Evolutionary conservation across 2,329 filamentous ascomycete genomes (phyloP).

Genomic region (Alternaria brassicicola): DNA sequence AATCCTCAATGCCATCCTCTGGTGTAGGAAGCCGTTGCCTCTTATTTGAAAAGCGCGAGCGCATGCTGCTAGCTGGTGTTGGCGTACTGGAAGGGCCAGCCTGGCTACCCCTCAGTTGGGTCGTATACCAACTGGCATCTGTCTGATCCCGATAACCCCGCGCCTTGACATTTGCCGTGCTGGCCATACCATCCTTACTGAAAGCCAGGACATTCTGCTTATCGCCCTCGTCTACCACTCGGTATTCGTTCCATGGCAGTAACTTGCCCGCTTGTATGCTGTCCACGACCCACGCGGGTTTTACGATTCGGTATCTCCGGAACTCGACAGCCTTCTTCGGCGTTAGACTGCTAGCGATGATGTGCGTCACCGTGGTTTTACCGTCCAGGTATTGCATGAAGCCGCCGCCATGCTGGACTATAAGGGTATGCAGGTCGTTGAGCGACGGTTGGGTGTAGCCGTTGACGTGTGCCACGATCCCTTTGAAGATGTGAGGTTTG

Average conservation of each 20-base stretch:
- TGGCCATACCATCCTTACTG: slow-evolving; percentile 66
- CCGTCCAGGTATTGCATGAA: slow-evolving; percentile 94
- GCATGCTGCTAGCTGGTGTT: slow-evolving; percentile 25
- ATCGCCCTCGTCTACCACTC: slow-evolving; percentile 82
- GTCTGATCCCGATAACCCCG: slow-evolving; percentile 81
- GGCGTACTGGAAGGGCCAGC: slow-evolving; percentile 36
- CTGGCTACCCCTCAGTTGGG: slow-evolving; percentile 62
- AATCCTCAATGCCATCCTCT: slow-evolving; percentile 35
- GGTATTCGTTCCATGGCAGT: slow-evolving; percentile 84
- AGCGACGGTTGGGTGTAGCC: slow-evolving; percentile 95
- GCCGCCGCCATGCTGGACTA: slow-evolving; percentile 91
- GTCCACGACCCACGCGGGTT: slow-evolving; percentile 92
- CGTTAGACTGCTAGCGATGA: slow-evolving; percentile 87
- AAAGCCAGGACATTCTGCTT: slow-evolving; percentile 78
- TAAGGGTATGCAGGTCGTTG: slow-evolving; percentile 83
- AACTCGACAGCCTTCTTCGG: slow-evolving; percentile 95
- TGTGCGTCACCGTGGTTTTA: slow-evolving; percentile 94
- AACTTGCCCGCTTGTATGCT: slow-evolving; percentile 81
- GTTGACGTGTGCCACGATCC: slow-evolving; percentile 88
- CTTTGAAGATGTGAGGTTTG: slow-evolving; percentile 86
- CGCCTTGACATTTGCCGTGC: slow-evolving; percentile 65
- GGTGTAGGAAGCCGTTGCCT: slow-evolving; percentile 32
- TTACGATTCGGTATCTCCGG: slow-evolving; percentile 85
- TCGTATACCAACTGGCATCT: slow-evolving; percentile 80
- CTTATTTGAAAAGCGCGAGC: slow-evolving; percentile 28